Evolutionary conservation across 352 stramenopile species (phyloP).

Genomic region (Globisporangium middletonii): DNA sequence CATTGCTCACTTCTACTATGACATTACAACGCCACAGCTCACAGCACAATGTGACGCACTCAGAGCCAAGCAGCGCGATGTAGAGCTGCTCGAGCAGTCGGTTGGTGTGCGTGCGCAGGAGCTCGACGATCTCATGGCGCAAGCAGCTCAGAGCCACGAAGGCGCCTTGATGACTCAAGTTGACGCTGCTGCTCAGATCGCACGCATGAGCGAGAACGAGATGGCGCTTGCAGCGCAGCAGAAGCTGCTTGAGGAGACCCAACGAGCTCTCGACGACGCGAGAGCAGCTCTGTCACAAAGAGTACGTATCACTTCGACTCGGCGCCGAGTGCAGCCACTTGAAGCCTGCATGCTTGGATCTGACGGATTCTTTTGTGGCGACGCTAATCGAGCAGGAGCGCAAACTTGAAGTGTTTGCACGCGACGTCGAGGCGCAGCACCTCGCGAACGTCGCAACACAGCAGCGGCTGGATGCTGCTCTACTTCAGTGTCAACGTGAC

Average conservation of each 20-base stretch:
- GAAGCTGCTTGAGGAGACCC: constrained; percentile 3
- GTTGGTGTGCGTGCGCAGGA: background rate
- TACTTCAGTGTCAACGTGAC: background rate
- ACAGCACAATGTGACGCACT: background rate
- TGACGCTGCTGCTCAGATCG: background rate
- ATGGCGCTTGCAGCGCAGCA: background rate
- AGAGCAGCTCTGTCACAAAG: constrained; percentile 4
- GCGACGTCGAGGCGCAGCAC: constrained; percentile 26
- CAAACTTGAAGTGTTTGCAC: constrained; percentile 17
- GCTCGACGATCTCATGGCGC: background rate
- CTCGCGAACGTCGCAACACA: constrained; percentile 14
- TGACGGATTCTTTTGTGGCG: background rate
- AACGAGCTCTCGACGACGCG: constrained; percentile 1
- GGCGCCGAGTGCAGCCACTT: background rate
- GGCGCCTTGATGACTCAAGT: background rate
- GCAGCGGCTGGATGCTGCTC: constrained; percentile 8
- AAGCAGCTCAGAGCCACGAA: constrained; percentile 1
- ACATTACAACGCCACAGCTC: background rate
- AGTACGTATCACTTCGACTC: background rate
- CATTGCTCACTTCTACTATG: background rate
- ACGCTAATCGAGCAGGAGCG: constrained; percentile 9
- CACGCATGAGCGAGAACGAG: background rate
- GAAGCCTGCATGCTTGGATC: background rate
- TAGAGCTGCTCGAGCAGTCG: background rate
- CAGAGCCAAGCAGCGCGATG: background rate